These are phyloP conservation scores for Margaritispora aquatica DNA, from an alignment of 495 filamentous ascomycete genomes.

Conservation along the genomic window DNA sequence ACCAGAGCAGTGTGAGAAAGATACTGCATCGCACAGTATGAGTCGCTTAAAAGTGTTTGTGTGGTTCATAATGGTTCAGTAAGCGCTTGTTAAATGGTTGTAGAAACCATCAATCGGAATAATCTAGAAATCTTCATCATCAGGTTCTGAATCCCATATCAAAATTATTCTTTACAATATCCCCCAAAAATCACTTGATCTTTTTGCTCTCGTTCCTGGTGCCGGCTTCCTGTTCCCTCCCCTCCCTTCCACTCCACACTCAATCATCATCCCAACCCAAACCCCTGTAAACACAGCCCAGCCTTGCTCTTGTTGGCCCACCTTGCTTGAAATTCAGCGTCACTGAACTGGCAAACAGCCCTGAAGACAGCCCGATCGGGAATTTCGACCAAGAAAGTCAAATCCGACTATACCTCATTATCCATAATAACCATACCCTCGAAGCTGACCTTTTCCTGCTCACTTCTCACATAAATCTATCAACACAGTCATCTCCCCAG, in stretches of 20 bases:
- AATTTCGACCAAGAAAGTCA: neutral
- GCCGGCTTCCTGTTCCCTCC: neutral
- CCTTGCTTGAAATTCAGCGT: neutral
- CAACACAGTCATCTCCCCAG: constrained; percentile 22
- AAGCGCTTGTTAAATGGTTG: constrained; percentile 1
- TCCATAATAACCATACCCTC: neutral
- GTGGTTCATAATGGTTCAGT: neutral
- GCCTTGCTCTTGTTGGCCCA: neutral
- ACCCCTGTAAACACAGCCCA: neutral
- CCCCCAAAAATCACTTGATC: neutral
- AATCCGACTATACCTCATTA: neutral
- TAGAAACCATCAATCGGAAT: no score
- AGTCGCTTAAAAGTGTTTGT: no score
- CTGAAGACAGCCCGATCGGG: neutral
- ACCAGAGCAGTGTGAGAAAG: no score
- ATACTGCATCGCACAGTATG: no score
- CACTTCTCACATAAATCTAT: neutral
- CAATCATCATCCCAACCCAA: neutral
- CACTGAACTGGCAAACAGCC: neutral
- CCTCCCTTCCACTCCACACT: neutral
- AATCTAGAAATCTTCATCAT: no score
- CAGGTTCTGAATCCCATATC: no score
- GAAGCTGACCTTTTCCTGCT: neutral
- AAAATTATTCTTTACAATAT: no score
- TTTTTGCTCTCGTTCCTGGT: neutral